Evolutionary conservation across 2,329 filamentous ascomycete species (phyloP), one percentile per base, ranked within the genome.

Genomic region (Bimuria novae-zelandiae): DNA sequence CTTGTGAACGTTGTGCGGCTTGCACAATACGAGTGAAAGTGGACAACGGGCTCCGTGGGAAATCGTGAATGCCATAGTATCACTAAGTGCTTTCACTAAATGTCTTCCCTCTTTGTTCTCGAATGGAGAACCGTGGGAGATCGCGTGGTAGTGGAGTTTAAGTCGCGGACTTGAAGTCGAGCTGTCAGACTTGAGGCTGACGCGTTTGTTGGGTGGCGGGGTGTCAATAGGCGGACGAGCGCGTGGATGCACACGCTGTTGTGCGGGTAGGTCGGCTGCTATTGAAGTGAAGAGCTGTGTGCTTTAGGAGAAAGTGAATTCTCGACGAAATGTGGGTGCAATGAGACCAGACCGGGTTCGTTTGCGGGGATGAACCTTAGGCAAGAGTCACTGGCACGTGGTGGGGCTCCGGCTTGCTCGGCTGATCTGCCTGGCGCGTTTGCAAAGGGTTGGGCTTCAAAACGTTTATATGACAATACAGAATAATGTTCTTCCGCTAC

Each of bases 41-140:
- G 44, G 37, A 47, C 33, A 21, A 36, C 29, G 33, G 33, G 33
- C 33, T 30, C 42, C 29, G 27, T 19, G 27, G 25, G 29, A 10
- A 23, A 45, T 33, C 16, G 42, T 33, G 44, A 37, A 27, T 27
- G 44, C 44, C 44, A 47, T 47, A 29, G 32, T 47, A 37, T 17
- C 32, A 16, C 25, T 39, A 3, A 29, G 16, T 37, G 22, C 33
- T 19, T 39, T 47, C 44, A 47, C 44, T 37, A 16, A 8, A 10
- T 8, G 44, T 37, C 23, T 21, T 16, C 29, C 32, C 22, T 37
- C 44, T 30, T 33, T 47, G 30, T 14, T 8, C 19, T 46, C 21
- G 33, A 35, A 23, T 17, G 35, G 42, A 45, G 42, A 45, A 23
- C 21, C 5, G 29, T 6, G 19, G 42, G 23, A 29, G 32, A 16